Percentiles rank a stretch among this genome's conserved stretches.
These are phyloP conservation scores for Wolfiporia cocos DNA, from an alignment of 1,284 basidiomycete genomes.

Conservation along the genomic window DNA sequence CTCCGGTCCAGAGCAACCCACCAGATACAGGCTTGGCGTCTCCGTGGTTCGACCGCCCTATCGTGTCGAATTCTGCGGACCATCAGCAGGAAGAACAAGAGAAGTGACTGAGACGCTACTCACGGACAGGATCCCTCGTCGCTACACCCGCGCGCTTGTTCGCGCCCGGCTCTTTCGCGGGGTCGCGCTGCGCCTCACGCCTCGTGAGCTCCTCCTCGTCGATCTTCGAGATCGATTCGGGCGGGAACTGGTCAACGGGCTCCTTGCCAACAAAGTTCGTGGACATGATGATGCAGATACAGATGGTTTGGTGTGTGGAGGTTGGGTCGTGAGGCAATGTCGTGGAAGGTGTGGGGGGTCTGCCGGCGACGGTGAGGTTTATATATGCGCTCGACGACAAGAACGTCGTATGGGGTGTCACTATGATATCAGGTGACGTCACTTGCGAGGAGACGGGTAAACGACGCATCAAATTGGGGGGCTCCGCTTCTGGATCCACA, in stretches of 20 bases:
- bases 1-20: too few species aligned
- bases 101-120: background rate
- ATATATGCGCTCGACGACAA: too few species aligned
- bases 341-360: too few species aligned
- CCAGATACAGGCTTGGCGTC: slow-evolving; percentile 3
- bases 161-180: slow-evolving; percentile 11
- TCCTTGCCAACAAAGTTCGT: slow-evolving; percentile 10
- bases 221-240: slow-evolving; percentile 4
- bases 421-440: too few species aligned
- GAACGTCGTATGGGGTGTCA: too few species aligned
- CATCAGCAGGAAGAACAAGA: background rate
- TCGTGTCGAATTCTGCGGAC: slow-evolving; percentile 3
- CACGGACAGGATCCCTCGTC: slow-evolving; percentile 7
- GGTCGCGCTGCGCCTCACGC: slow-evolving; percentile 5
- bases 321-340: too few species aligned
- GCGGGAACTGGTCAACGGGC: slow-evolving; percentile 9
- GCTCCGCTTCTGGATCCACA: too few species aligned
- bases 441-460: too few species aligned
- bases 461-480: too few species aligned
- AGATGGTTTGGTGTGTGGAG: too few species aligned
- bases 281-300: slow-evolving; percentile 7
- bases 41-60: slow-evolving; percentile 1
- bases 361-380: too few species aligned
- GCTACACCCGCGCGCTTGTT: slow-evolving; percentile 14
- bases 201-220: slow-evolving; percentile 9